These are phyloP conservation scores for Globisporangium megalacanthum DNA, from an alignment of 352 stramenopile species.

Conservation along the genomic window DNA sequence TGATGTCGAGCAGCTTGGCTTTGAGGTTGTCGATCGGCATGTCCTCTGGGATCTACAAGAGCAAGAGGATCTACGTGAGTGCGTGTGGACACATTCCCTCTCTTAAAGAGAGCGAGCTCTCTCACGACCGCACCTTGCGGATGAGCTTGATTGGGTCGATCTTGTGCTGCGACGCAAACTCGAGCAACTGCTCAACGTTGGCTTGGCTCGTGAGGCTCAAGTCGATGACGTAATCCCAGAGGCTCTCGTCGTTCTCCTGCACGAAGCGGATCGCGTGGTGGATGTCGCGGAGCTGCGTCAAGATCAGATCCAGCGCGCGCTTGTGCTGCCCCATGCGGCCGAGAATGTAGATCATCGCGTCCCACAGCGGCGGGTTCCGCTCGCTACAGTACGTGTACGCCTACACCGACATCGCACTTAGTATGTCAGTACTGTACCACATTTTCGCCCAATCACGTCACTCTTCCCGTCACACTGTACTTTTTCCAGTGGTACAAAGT, in stretches of 20 bases:
- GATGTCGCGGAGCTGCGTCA: constrained; percentile 76
- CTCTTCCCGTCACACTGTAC: constrained; percentile 14
- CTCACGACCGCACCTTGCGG: constrained; percentile 44
- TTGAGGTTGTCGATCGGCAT: constrained; percentile 82
- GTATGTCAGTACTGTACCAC: constrained; percentile 4
- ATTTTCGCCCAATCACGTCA: background rate
- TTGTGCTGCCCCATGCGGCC: constrained; percentile 85
- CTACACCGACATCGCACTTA: constrained; percentile 16
- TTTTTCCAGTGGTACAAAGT: constrained; percentile 82
- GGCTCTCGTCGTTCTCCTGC: constrained; percentile 57
- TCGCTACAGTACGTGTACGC: constrained; percentile 78
- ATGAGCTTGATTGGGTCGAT: constrained; percentile 85
- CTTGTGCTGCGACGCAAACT: constrained; percentile 72
- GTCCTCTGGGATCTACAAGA: constrained; percentile 64
- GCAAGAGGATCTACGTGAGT: background rate
- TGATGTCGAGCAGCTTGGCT: constrained; percentile 72
- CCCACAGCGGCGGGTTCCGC: constrained; percentile 64
- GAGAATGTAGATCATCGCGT: constrained; percentile 86
- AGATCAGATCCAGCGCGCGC: constrained; percentile 75
- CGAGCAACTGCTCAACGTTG: constrained; percentile 69
- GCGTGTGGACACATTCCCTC: too few relatives aligned
- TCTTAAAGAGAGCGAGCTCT: too few relatives aligned
- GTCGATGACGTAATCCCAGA: constrained; percentile 86
- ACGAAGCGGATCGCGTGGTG: constrained; percentile 80
- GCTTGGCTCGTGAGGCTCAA: constrained; percentile 69